phyloP scores from a whole-genome alignment of 352 stramenopile species.

The Plasmopara halstedii region DNA sequence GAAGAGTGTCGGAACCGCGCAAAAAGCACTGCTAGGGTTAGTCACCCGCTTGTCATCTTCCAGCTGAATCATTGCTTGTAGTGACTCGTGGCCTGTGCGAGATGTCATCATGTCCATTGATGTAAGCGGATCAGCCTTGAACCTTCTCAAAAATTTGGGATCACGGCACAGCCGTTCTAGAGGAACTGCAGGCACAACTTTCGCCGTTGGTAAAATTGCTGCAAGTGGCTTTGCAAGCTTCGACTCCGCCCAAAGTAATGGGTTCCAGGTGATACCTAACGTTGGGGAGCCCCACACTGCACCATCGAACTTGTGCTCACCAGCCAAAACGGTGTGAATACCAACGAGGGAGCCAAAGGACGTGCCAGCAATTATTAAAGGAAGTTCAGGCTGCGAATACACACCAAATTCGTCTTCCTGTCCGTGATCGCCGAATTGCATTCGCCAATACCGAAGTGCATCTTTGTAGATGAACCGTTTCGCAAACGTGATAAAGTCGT shows the following conservation, averaged over 20 bases:
- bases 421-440: conserved; percentile 11
- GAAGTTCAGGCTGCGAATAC: conserved; percentile 9
- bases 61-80: conserved; percentile 30
- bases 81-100: conserved; percentile 25
- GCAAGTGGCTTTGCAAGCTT: conserved; percentile 17
- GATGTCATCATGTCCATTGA: conserved; percentile 29
- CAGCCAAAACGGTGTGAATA: conserved; percentile 28
- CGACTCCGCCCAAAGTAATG: conserved; percentile 19
- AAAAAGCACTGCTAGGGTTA: conserved; percentile 16
- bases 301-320: conserved; percentile 29
- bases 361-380: conserved; percentile 29
- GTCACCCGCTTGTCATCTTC: conserved; percentile 21
- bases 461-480: conserved; percentile 25
- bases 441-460: conserved; percentile 21
- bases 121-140: conserved; percentile 28
- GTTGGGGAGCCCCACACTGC: conserved; percentile 26
- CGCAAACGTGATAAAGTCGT: conserved; percentile 33
- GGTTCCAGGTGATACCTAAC: conserved; percentile 27
- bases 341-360: conserved; percentile 32
- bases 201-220: conserved; percentile 22
- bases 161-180: conserved; percentile 31
- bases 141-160: conserved; percentile 28
- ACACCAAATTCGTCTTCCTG: background rate
- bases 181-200: conserved; percentile 26
- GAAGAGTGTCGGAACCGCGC: conserved; percentile 24